A percentile compares a stretch with the other conserved stretches of the same genome.
Conservation (phyloP, 2,329 filamentous ascomycete species). For the Bipolaris oryzae region DNA sequence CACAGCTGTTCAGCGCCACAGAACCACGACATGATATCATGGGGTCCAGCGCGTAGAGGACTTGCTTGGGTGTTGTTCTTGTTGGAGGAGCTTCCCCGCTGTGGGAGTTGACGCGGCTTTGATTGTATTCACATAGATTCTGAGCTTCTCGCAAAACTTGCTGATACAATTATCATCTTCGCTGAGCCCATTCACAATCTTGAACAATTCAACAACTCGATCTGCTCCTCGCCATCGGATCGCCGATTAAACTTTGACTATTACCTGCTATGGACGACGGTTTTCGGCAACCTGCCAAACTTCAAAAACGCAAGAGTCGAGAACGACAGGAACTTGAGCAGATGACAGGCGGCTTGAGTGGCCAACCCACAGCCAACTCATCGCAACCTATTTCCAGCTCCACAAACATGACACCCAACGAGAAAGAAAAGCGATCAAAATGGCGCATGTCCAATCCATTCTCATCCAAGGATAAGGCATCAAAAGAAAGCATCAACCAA, state of each 20-base stretch:
- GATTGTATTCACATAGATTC: slow-evolving; percentile 1
- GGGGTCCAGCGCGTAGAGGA: slow-evolving; percentile 13
- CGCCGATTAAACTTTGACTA: not conserved
- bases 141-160: not conserved
- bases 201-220: not conserved
- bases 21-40: slow-evolving; percentile 35
- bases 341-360: slow-evolving; percentile 28
- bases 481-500: slow-evolving; percentile 13
- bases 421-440: slow-evolving; percentile 47
- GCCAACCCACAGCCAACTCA: slow-evolving; percentile 24
- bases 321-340: slow-evolving; percentile 35
- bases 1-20: slow-evolving; percentile 32
- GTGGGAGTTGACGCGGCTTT: slow-evolving; percentile 5
- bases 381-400: slow-evolving; percentile 25
- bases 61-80: slow-evolving; percentile 17
- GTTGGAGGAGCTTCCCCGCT: slow-evolving; percentile 8
- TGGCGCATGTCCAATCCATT: slow-evolving; percentile 47
- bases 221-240: not conserved
- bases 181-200: not conserved
- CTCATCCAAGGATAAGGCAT: slow-evolving; percentile 43
- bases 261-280: slow-evolving; percentile 26
- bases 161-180: not conserved
- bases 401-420: slow-evolving; percentile 26
- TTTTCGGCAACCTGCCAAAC: slow-evolving; percentile 35
- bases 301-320: slow-evolving; percentile 42